Base-by-base conservation (phyloP, 495 filamentous ascomycete genomes). In the Aspergillus bertholletiae region DNA sequence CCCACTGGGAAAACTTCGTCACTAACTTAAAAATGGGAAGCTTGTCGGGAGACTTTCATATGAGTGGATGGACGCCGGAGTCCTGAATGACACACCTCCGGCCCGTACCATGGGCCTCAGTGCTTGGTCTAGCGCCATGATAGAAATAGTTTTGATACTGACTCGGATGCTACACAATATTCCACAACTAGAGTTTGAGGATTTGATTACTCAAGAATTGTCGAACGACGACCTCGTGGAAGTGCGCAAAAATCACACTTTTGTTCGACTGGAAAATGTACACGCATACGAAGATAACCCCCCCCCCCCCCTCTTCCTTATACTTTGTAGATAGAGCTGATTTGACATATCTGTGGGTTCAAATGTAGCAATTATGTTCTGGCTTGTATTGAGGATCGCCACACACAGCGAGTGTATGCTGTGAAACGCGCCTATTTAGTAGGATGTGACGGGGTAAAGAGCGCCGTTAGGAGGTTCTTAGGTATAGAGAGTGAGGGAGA, bases 391-490 rank as follows among this genome's bases (percentile, higher is more conserved):
- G 60, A 68, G 45, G 56, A 68, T 34, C 56, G 56, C 0, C 17
- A 28, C 0, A 49, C 60, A 22, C 30, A 58, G 23, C 27, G 32
- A 13, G 21, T 60, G 17, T 63, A 67, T 28, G 41, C 47, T 2
- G 55, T 63, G 28, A 64, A 47, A 20, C 66, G 58, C 2, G 58
- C 39, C 7, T 57, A 71, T 53, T 53, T 74, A 1, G 58, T 75
- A n/a, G 71, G 57, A 5, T 75, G 72, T 37, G 71, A 76, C 58
- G 68, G 68, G 7, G 63, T 56, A 2, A 76, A 59, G 56, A 76
- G 73, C 41, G 52, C 53, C 27, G 72, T 76, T 11, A 56, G 73
- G 43, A 46, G 56, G 12, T 43, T 55, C 28, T 52, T 76, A 6
- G 62, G 62, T 0, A 65, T 76, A 12, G 53, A 63, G 20, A 65